Conservation (phyloP, 352 stramenopile genomes). For the Phytophthora europaea region DNA sequence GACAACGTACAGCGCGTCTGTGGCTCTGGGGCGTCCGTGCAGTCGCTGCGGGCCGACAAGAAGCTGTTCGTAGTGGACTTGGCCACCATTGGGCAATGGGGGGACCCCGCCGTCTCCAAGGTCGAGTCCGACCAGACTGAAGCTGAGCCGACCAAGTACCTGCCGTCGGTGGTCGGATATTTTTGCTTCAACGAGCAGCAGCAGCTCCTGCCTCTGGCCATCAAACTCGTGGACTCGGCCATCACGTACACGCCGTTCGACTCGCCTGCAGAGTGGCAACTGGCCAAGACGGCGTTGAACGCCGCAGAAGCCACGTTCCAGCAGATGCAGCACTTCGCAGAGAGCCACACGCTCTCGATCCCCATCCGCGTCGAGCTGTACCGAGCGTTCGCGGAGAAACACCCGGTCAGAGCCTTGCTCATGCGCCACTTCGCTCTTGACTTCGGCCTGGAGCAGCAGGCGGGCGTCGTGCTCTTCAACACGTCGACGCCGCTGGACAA, state of each 20-base stretch:
- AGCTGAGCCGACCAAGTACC: constrained; percentile 41
- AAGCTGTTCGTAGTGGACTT: constrained; percentile 53
- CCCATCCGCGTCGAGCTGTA: constrained; percentile 58
- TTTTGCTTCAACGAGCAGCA: constrained; percentile 50
- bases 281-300: constrained; percentile 64
- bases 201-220: constrained; percentile 54
- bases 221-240: constrained; percentile 47
- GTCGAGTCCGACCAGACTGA: constrained; percentile 27
- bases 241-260: constrained; percentile 64
- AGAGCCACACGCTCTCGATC: constrained; percentile 59
- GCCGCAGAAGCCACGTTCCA: constrained; percentile 55
- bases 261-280: constrained; percentile 47
- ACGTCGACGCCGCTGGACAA: constrained; percentile 46
- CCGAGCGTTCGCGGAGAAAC: constrained; percentile 39
- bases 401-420: constrained; percentile 51
- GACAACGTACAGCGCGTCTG: constrained; percentile 46
- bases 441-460: constrained; percentile 52
- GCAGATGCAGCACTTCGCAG: constrained; percentile 63
- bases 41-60: constrained; percentile 29
- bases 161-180: constrained; percentile 49
- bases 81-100: constrained; percentile 42
- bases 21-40: constrained; percentile 25
- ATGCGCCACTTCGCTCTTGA: constrained; percentile 47
- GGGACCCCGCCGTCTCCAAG: constrained; percentile 5
- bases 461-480: constrained; percentile 51